Conservation (phyloP, 768 basidiomycete genomes). For the Tremella yokohamensis region DNA sequence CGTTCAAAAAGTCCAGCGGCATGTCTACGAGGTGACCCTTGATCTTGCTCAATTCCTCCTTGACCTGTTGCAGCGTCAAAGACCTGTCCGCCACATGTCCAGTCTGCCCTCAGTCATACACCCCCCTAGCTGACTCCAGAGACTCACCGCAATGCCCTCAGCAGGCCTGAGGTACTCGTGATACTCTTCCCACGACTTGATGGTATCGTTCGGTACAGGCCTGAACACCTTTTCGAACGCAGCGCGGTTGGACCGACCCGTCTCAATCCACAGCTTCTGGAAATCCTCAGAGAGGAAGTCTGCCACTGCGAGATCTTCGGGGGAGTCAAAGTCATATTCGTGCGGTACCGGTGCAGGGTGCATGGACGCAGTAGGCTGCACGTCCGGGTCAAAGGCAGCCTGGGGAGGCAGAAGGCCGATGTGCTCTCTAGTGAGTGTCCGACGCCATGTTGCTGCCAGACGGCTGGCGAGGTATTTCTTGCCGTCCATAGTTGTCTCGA, state of each 20-base stretch:
- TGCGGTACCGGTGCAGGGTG: slow-evolving; percentile 70
- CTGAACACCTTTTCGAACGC: slow-evolving; percentile 82
- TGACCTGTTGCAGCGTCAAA: slow-evolving; percentile 66
- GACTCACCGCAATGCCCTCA: slow-evolving; percentile 52
- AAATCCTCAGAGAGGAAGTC: slow-evolving; percentile 72
- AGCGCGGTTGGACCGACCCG: slow-evolving; percentile 74
- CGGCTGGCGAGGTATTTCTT: slow-evolving; percentile 64
- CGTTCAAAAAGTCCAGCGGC: slow-evolving; percentile 50
- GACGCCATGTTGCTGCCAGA: slow-evolving; percentile 78
- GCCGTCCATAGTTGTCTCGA: slow-evolving; percentile 75
- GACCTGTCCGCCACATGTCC: slow-evolving; percentile 72
- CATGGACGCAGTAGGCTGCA: slow-evolving; percentile 60
- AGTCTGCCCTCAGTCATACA: slow-evolving; percentile 54
- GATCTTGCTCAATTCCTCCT: slow-evolving; percentile 65
- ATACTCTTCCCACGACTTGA: slow-evolving; percentile 73
- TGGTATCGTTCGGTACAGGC: slow-evolving; percentile 74
- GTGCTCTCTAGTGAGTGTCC: slow-evolving; percentile 79
- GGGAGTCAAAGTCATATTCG: slow-evolving; percentile 61
- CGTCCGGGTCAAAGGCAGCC: slow-evolving; percentile 51
- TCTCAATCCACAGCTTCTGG: slow-evolving; percentile 62
- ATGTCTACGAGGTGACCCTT: slow-evolving; percentile 54
- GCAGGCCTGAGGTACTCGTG: slow-evolving; percentile 54
- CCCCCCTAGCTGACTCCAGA: neutral
- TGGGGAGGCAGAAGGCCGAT: slow-evolving; percentile 82
- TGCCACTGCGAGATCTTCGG: slow-evolving; percentile 65